A percentile compares a stretch with the other conserved stretches of the same genome.
These are phyloP conservation scores for Alternaria sp. DNA, from an alignment of 2,329 filamentous ascomycete genomes.

Conservation along the genomic window DNA sequence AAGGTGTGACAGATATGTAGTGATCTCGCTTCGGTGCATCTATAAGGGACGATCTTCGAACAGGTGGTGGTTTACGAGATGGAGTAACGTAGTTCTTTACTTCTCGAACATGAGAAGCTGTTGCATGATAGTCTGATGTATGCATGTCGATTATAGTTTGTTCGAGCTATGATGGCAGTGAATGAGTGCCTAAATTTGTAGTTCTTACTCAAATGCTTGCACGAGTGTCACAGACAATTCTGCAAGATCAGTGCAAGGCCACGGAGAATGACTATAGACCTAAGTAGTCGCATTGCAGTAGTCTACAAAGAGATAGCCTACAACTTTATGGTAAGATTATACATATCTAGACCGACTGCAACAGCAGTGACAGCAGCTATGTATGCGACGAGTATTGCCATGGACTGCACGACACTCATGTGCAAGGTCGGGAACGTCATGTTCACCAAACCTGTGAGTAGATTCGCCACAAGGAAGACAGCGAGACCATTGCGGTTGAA, in stretches of 20 bases:
- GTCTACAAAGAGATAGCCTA: conserved; percentile 44
- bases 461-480: conserved; percentile 85
- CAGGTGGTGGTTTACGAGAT: background rate
- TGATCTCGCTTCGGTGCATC: background rate
- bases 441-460: conserved; percentile 89
- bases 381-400: conserved; percentile 79
- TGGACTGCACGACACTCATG: conserved; percentile 67
- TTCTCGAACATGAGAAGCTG: no score
- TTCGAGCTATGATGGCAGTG: no score
- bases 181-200: no score
- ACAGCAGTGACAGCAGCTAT: conserved; percentile 69
- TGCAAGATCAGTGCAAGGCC: no score
- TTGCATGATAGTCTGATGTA: no score
- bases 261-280: no score
- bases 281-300: background rate
- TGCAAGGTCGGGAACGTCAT: conserved; percentile 83
- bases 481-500: conserved; percentile 89
- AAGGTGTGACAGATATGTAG: conserved; percentile 55
- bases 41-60: background rate
- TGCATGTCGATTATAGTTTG: no score
- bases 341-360: conserved; percentile 71
- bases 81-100: background rate
- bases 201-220: no score
- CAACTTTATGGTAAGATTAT: conserved; percentile 74
- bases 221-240: no score